Evolutionary conservation across 495 filamentous ascomycete species (phyloP), one percentile per base, ranked within the genome.

Genomic region (Oidiodendron maius): DNA sequence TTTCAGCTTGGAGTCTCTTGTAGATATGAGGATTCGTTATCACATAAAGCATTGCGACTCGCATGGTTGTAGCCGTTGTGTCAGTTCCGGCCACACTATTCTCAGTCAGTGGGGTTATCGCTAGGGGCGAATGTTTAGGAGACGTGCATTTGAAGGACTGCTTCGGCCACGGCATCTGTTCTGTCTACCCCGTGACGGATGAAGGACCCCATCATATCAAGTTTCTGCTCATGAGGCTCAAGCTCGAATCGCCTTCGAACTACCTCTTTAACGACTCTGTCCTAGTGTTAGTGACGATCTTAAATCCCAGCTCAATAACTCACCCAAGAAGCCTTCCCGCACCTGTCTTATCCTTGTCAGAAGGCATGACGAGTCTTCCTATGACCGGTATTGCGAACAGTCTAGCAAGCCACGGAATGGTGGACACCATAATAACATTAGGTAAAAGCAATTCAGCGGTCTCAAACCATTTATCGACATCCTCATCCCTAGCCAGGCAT

Each of bases 21-120:
- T 81, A 83, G 11, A 75, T 65, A 0, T 52, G 42, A 6, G 63
- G 61, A 40, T 74, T 64, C 1, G 61, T 58, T 16, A 83, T 60
- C 15, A 84, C 56, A 50, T 74, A 73, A n/a, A 74, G 60, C 52
- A 85, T 67, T 32, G 76, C 67, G 2, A 64, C 70, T 40, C 77
- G 70, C 53, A 84, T 71, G 17, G 78, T 69, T 2, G 77, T 80
- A 0, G 78, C 79, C 0, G 78, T 81, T 4, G 82, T 82, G 48
- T 86, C 82, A 13, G 72, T 70, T 8, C 81, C 81, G 0, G 49
- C 52, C 6, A 50, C 36, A 15, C 52, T 97, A 94, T 13, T 28
- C 18, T 13, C 9, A 37, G 23, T 50, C 12, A 40, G 25, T 13
- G 17, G 13, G 9, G 11, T 26, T 11, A 16, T 22, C 21, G 13